Base-by-base conservation (phyloP, 768 basidiomycete species). In the Calocera viscosa region DNA sequence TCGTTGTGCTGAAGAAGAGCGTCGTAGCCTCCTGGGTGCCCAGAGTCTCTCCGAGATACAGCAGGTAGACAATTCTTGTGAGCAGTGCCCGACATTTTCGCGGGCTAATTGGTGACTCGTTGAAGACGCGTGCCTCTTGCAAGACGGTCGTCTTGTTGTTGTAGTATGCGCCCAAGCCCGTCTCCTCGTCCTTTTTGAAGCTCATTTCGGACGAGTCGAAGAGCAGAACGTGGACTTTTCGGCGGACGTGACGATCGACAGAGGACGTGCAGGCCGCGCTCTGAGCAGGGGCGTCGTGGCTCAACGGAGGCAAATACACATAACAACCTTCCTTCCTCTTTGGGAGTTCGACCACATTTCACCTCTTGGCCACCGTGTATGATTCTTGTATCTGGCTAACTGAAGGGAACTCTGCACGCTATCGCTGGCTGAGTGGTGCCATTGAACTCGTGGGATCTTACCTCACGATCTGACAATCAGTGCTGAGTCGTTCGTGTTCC, bases 121-220 rank as follows among this genome's bases (percentile, higher is more conserved):
- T 98, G 86, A 99, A 99, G 67, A 94, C 90, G 71, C 96, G 87
- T 68, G 96, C 94, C 77, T 99, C 96, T 77, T 98, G 96, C 71
- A 98, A 90, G 71, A 98, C 89, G 0, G 95, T 96, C 24, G 92
- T 94, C 78, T 98, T 98, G 82, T 97, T 95, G 79, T 92, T 92
- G 76, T 91, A 90, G 77, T 90, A 94, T 65, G 87, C 84, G 81
- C 90, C 92, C 72, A 96, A 85, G 65, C 91, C 77, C 40, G 83
- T 86, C 80, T 96, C 94, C 74, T 97, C 95, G 78, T 98, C 94
- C 82, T 94, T 94, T 82, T 98, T 98, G 71, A 88, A 91, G 73
- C 83, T 82, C 78, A 90, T 87, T 71, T 86, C 70, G 65, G 49
- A 34, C 43, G 43, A 16, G 11, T 60, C 22, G 53, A 26, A 28